Percentiles rank a stretch among this genome's conserved stretches.
Conservation (phyloP, 108 stramenopile species). For the Stephanodiscus minutulus region DNA sequence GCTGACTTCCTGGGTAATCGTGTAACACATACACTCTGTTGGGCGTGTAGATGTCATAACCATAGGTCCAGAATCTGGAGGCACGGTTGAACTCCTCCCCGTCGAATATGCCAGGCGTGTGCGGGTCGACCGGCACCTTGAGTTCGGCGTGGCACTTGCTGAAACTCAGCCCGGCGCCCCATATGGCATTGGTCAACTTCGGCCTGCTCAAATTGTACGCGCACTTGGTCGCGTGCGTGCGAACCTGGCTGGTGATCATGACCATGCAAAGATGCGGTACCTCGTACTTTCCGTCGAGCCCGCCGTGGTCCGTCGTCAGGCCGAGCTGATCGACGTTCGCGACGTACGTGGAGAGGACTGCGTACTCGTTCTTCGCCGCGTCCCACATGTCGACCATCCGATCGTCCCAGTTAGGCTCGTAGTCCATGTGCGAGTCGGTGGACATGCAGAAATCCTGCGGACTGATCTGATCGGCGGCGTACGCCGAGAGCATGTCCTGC, state of each 20-base stretch:
- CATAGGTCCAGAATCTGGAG: conserved; percentile 87
- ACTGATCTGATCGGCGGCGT: conserved; percentile 47
- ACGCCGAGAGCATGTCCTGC: conserved; percentile 35
- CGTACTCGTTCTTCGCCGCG: conserved; percentile 85
- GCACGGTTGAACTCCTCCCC: conserved; percentile 91
- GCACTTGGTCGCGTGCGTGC: conserved; percentile 75
- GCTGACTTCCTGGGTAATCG: conserved; percentile 82
- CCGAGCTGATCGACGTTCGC: conserved; percentile 69
- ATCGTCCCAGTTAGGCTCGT: conserved; percentile 67
- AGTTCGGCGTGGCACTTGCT: conserved; percentile 88
- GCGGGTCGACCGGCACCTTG: conserved; percentile 88
- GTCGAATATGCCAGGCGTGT: conserved; percentile 85
- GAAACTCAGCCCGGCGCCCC: conserved; percentile 88
- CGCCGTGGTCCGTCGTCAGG: too few relatives aligned
- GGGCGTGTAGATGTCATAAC: conserved; percentile 93
- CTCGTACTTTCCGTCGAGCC: conserved; percentile 58
- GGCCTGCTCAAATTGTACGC: conserved; percentile 56
- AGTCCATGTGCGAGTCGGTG: conserved; percentile 88
- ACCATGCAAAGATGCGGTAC: conserved; percentile 88
- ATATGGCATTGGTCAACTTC: conserved; percentile 84
- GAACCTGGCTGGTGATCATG: conserved; percentile 60
- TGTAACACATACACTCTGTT: conserved; percentile 76
- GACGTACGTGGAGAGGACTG: conserved; percentile 85
- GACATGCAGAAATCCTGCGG: conserved; percentile 90
- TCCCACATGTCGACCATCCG: conserved; percentile 77